Evolutionary conservation across 1,139 yeast species (phyloP).

Genomic region (Hemisphaericaspora subhashii): DNA sequence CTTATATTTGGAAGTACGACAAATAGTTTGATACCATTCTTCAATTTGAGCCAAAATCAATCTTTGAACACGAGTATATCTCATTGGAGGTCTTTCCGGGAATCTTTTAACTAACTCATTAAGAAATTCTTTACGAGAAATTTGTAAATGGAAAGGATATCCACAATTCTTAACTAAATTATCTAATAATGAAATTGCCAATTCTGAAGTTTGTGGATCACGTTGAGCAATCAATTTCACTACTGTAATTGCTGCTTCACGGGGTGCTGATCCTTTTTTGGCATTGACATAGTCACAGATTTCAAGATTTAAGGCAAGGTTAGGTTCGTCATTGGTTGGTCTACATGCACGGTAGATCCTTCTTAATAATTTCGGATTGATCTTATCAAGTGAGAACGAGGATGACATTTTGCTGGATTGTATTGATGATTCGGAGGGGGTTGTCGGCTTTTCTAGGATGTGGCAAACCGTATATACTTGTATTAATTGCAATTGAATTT

Average conservation of each 20-base stretch:
- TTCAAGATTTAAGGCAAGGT: slow-evolving; percentile 82
- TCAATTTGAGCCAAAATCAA: slow-evolving; percentile 87
- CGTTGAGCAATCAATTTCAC: slow-evolving; percentile 81
- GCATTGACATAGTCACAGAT: slow-evolving; percentile 92
- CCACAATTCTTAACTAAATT: slow-evolving; percentile 97
- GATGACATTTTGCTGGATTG: slow-evolving; percentile 9
- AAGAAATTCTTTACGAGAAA: slow-evolving; percentile 89
- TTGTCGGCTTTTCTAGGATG: not conserved
- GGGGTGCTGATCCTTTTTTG: slow-evolving; percentile 86
- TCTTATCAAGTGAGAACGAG: slow-evolving; percentile 45
- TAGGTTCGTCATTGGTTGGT: slow-evolving; percentile 82
- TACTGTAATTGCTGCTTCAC: slow-evolving; percentile 92
- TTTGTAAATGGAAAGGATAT: slow-evolving; percentile 92
- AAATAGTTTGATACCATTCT: slow-evolving; percentile 96
- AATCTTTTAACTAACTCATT: slow-evolving; percentile 90
- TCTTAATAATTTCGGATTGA: slow-evolving; percentile 61
- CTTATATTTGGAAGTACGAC: slow-evolving; percentile 85
- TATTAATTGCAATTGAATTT: not conserved
- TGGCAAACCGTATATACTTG: not conserved
- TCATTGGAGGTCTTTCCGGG: slow-evolving; percentile 91
- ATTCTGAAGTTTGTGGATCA: slow-evolving; percentile 74
- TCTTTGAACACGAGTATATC: slow-evolving; percentile 81
- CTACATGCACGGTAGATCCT: slow-evolving; percentile 87
- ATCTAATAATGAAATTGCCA: slow-evolving; percentile 65
- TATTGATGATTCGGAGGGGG: too few relatives aligned